Evolutionary conservation across 495 filamentous ascomycete species (phyloP).

Genomic region (Echria macrotheca): DNA sequence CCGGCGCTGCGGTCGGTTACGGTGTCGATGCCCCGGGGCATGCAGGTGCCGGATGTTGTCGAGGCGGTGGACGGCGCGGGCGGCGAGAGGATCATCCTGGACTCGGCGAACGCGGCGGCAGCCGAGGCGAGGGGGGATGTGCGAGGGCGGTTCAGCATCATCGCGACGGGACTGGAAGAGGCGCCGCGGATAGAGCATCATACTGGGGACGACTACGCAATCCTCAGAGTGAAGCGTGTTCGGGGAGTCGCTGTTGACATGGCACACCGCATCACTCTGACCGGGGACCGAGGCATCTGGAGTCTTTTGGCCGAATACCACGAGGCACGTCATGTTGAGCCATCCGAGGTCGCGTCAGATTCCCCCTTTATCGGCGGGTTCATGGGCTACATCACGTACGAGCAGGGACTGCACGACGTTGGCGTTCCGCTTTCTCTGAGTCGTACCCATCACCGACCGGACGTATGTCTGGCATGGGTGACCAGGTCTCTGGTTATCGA

Average conservation of each 20-base stretch:
- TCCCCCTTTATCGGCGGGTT: slow-evolving; percentile 83
- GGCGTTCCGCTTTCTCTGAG: slow-evolving; percentile 34
- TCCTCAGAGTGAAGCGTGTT: slow-evolving; percentile 15
- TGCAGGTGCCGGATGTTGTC: slow-evolving; percentile 42
- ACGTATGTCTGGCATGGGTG: slow-evolving; percentile 72
- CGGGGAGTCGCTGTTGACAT: slow-evolving; percentile 4
- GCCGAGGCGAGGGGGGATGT: slow-evolving; percentile 36
- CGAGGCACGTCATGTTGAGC: slow-evolving; percentile 38
- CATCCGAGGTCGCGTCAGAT: slow-evolving; percentile 15
- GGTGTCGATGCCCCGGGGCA: slow-evolving; percentile 29
- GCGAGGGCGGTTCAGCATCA: slow-evolving; percentile 61
- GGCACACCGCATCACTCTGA: slow-evolving; percentile 28
- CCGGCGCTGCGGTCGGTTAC: slow-evolving; percentile 23
- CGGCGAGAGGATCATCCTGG: slow-evolving; percentile 47
- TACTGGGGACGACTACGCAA: slow-evolving; percentile 36
- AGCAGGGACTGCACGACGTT: slow-evolving; percentile 67
- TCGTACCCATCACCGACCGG: slow-evolving; percentile 51
- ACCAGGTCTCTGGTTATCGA: slow-evolving; percentile 78
- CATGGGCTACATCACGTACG: slow-evolving; percentile 86
- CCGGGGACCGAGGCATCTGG: slow-evolving; percentile 45
- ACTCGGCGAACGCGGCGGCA: slow-evolving; percentile 46
- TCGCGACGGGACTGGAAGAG: slow-evolving; percentile 53
- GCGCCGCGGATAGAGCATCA: slow-evolving; percentile 51
- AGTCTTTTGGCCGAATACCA: slow-evolving; percentile 53
- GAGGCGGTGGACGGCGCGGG: slow-evolving; percentile 38